Evolutionary conservation across 768 basidiomycete species (phyloP).

Genomic region (Agaricus blazei): DNA sequence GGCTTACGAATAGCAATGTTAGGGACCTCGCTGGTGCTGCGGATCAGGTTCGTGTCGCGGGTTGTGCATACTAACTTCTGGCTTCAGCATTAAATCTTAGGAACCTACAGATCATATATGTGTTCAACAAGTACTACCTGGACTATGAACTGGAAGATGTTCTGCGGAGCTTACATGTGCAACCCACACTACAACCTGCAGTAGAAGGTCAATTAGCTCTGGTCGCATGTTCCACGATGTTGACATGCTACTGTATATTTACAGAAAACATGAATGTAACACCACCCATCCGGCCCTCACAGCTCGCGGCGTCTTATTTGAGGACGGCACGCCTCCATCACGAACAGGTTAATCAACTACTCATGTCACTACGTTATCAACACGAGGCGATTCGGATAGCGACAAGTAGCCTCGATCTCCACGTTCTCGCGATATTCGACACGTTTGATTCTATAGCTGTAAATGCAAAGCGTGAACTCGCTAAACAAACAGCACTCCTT

Average conservation of each 20-base stretch:
- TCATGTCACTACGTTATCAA: conserved; percentile 56
- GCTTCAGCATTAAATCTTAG: background rate
- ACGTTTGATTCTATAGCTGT: conserved; percentile 60
- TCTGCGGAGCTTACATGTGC: conserved; percentile 53
- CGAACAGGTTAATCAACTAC: conserved; percentile 49
- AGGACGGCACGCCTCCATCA: conserved; percentile 60
- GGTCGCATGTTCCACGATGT: background rate
- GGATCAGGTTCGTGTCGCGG: conserved; percentile 46
- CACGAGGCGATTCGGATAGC: conserved; percentile 70
- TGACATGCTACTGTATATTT: conserved; percentile 2
- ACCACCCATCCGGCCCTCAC: conserved; percentile 66
- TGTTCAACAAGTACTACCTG: conserved; percentile 80
- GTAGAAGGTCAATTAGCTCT: conserved; percentile 52
- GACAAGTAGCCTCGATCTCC: conserved; percentile 64
- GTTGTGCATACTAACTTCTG: background rate
- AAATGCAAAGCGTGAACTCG: conserved; percentile 58
- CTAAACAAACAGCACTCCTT: conserved; percentile 60
- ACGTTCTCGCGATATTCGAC: conserved; percentile 66
- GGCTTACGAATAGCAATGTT: conserved; percentile 65
- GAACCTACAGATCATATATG: conserved; percentile 55
- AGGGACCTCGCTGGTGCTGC: conserved; percentile 71
- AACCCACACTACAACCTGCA: conserved; percentile 60
- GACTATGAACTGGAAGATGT: conserved; percentile 66
- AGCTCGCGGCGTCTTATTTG: conserved; percentile 62
- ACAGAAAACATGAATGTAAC: conserved; percentile 60